Evolutionary conservation across 2,329 filamentous ascomycete genomes (phyloP), one percentile per base, ranked within the genome.

Genomic region (Tolypocladium album): DNA sequence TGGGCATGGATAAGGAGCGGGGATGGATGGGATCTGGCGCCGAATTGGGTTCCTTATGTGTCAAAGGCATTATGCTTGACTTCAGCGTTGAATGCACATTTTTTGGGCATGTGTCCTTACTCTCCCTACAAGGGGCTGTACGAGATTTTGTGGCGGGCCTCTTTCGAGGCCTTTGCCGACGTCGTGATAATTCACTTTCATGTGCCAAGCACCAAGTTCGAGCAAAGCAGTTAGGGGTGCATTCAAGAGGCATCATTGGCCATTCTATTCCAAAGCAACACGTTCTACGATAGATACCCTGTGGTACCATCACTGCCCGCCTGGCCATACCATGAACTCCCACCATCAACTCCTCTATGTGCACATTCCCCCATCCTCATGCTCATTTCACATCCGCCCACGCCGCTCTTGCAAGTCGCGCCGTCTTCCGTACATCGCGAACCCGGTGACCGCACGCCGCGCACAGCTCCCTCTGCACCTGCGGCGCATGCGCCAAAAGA

Each of bases 381-480:
- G 8, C 38, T 68, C 60, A 70, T 58, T 70, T 74, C 58, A 75
- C 62, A 39, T 72, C 70, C n/a, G 70, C 71, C 82, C 82, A 85
- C 8, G 75, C 76, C 57, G 72, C 73, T 59, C 80, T 75, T 4
- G 82, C 80, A 61, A 69, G 64, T 58, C 81, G 73, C 22, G 82
- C 82, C 55, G 73, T 74, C 59, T 73, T 77, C 55, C 83, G 75
- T 53, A 84, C 74, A 61, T 82, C 80, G 53, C 83, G 73, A 11
- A 82, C 78, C 7, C 72, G 69, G 63, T 85, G 81, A 1, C 82
- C 82, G 57, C 81, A 82, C 1, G 81, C 81, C 11, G 72, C 65
- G 1, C 78, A 76, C 61, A 85, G 66, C 58, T 81, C 75, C 4
- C 78, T 72, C 61, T 78, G 73, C 52, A 83, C 74, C 58, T 70